Evolutionary conservation across 1,139 yeast genomes (phyloP).

Genomic region (Saccharomycopsis hybrid): DNA sequence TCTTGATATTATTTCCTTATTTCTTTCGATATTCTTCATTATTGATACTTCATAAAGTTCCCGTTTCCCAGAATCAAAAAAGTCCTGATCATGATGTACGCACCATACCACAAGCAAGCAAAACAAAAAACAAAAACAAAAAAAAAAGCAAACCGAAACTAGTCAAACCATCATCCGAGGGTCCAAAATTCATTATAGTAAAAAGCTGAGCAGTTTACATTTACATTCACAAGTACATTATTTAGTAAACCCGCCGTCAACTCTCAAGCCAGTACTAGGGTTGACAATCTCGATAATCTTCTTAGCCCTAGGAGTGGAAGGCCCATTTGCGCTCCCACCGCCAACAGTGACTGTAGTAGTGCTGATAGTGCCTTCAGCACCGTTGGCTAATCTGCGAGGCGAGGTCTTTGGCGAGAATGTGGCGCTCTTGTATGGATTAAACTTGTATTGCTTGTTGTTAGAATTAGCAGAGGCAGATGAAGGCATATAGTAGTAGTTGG

Average conservation of each 20-base stretch:
- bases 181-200: no score
- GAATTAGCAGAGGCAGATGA: slow-evolving; percentile 1
- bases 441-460: slow-evolving; percentile 30
- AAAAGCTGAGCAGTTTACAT: no score
- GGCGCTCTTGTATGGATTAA: slow-evolving; percentile 55
- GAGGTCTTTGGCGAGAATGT: slow-evolving; percentile 43
- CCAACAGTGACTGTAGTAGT: slow-evolving; percentile 19
- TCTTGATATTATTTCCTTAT: no score
- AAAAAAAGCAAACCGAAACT: no score
- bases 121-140: no score
- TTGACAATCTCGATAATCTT: slow-evolving; percentile 70
- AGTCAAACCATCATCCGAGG: no score
- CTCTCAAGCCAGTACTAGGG: slow-evolving; percentile 68
- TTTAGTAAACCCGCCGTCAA: slow-evolving; percentile 26
- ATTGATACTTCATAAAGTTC: no score
- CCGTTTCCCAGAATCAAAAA: no score
- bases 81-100: no score
- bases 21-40: no score
- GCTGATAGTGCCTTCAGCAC: background rate
- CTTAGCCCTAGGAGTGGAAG: slow-evolving; percentile 49
- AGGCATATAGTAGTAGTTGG: background rate
- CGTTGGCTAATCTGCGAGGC: slow-evolving; percentile 21
- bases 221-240: background rate
- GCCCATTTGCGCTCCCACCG: slow-evolving; percentile 17
- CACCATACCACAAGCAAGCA: no score